A percentile compares a stretch with the other conserved stretches of the same genome.
phyloP scores from a whole-genome alignment of 1,284 basidiomycete genomes.

The Mycena sp. region DNA sequence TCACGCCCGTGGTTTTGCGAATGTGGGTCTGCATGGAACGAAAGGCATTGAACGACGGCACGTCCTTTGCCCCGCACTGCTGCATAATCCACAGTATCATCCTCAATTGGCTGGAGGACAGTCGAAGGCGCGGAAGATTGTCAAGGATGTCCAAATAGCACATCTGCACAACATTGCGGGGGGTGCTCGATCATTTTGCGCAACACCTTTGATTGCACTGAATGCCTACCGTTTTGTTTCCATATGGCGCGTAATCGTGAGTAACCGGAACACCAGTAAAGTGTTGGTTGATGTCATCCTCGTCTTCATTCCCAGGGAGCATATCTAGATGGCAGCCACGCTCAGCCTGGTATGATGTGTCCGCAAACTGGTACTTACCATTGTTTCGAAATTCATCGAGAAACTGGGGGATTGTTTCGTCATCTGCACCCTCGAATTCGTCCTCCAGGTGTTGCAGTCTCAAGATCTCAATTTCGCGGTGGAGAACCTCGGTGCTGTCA shows the following conservation, averaged over 20 bases:
- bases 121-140: conserved; percentile 7
- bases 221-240: conserved; percentile 5
- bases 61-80: conserved; percentile 3
- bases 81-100: conserved; percentile 15
- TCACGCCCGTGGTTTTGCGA: neutral
- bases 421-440: conserved; percentile 16
- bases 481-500: neutral
- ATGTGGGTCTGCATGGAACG: conserved; percentile 1
- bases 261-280: neutral
- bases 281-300: neutral
- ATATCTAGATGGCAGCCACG: neutral
- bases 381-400: neutral
- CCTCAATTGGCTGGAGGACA: conserved; percentile 6
- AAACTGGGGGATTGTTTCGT: conserved; percentile 5
- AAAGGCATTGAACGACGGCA: conserved; percentile 10
- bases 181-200: neutral
- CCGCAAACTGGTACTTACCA: neutral
- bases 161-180: conserved; percentile 14
- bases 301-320: neutral
- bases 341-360: neutral
- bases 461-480: neutral
- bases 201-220: neutral
- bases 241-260: conserved; percentile 12
- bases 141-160: conserved; percentile 23
- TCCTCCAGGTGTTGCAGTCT: neutral